A percentile compares a stretch with the other conserved stretches of the same genome.
Evolutionary conservation across 164 flowering plant species (phyloP).

Genomic region (Nymphaea colorata): DNA sequence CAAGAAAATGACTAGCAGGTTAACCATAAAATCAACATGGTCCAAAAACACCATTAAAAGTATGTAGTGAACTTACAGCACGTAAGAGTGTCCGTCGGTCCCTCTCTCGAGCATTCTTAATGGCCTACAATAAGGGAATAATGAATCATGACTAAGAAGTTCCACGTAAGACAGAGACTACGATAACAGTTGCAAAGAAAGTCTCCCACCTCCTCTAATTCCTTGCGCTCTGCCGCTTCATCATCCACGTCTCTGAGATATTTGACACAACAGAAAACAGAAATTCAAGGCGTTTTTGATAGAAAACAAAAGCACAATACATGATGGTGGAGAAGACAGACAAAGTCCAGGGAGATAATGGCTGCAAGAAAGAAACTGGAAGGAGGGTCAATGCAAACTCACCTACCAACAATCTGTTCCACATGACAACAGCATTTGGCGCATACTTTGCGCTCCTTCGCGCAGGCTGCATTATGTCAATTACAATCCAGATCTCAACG

Average conservation of each 20-base stretch:
- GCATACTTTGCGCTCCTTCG: slow-evolving; percentile 76
- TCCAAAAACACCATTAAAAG: not conserved
- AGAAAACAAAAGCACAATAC: too few species aligned
- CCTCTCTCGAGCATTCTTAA: slow-evolving; percentile 92
- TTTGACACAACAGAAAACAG: not conserved
- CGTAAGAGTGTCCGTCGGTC: slow-evolving; percentile 75
- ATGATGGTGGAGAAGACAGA: not conserved
- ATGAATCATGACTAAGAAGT: not conserved
- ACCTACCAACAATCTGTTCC: slow-evolving; percentile 65
- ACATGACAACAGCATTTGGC: slow-evolving; percentile 83
- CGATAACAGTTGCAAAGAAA: not conserved
- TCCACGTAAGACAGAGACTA: not conserved
- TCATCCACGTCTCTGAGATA: slow-evolving; percentile 49
- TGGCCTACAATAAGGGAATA: slow-evolving; percentile 39
- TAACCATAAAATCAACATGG: not conserved
- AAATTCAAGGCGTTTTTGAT: not conserved
- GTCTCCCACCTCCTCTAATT: slow-evolving; percentile 59
- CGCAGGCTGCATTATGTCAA: slow-evolving; percentile 47
- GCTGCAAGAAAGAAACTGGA: not conserved
- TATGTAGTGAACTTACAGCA: slow-evolving; percentile 39
- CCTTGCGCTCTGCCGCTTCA: slow-evolving; percentile 80
- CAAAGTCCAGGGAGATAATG: not conserved
- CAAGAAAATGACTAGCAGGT: too few species aligned
- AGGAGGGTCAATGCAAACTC: not conserved
- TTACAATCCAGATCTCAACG: not conserved